Base-by-base conservation (phyloP, 805 yeast species). In the Lipomyces yamadae region DNA sequence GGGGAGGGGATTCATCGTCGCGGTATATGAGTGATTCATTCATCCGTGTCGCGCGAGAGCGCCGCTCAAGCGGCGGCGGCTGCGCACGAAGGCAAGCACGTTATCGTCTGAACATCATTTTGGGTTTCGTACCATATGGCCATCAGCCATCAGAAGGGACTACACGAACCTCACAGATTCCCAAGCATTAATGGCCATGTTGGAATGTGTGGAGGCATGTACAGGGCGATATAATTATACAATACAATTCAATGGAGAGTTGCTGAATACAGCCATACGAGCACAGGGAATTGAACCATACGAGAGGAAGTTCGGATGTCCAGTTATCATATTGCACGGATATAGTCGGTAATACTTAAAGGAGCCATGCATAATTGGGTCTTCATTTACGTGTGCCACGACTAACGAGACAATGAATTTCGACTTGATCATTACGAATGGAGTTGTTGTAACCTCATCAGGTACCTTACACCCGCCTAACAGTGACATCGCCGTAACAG, bases 401-500 rank as follows among this genome's bases (percentile, higher is more conserved):
- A 24, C 13, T 24, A 24, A 24, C 24, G 24, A 24, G 24, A 7
- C 55, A 30, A 64, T 66, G 68, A 63, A 68, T 30, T 70, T 72
- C 53, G 74, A 72, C 50, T 59, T 72, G 29, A 63, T 72, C 24
- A 63, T 72, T 60, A 72, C 70, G n/a, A 72, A 72, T 61, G 75
- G 75, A 10, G 52, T 72, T 30, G 66, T 72, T 53, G 74, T 72
- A 42, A 60, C 67, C 7, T 59, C 68, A 1, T 42, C 61, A 8
- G 60, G 62, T 13, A 61, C 66, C 18, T 60, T 72, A 7, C 62
- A 72, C 34, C 75, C 75, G 42, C 75, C 75, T 2, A 66, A 71
- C 63, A 71, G 74, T 10, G 75, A 79, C 67, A 78, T 83, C 50
- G 84, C 83, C 29, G 75, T 82, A 61, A 76, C 69, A 58, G 77